A percentile compares a stretch with the other conserved stretches of the same genome.
phyloP scores from a whole-genome alignment of 2,329 filamentous ascomycete species.

The Beauveria sp. region DNA sequence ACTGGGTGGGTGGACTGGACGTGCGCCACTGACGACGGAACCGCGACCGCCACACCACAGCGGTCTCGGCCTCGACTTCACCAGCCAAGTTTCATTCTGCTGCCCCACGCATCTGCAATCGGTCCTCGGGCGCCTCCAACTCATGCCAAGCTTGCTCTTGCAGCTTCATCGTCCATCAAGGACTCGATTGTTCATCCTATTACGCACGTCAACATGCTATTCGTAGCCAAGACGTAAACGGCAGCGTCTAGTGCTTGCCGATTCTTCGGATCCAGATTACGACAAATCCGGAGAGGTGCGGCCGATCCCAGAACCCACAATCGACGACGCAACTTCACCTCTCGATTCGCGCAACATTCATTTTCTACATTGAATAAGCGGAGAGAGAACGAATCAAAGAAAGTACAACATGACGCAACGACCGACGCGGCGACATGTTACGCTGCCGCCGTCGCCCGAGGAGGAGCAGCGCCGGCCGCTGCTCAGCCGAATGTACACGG shows the following conservation, averaged over 20 bases:
- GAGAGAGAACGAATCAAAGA: background rate
- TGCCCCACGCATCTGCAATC: background rate
- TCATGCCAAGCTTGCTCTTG: background rate
- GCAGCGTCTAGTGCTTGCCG: background rate
- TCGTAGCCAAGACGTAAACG: background rate
- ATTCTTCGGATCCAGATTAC: background rate
- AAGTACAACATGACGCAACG: background rate
- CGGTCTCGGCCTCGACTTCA: slow-evolving; percentile 8
- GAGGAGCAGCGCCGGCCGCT: slow-evolving; percentile 30
- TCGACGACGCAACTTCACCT: background rate
- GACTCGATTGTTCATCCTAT: background rate
- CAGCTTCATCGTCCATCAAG: background rate
- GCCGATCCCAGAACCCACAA: background rate
- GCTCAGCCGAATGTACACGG: slow-evolving; percentile 25
- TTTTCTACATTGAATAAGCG: too few relatives aligned
- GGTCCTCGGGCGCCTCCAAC: background rate
- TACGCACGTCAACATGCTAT: background rate
- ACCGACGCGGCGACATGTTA: slow-evolving; percentile 21
- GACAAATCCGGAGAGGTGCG: background rate
- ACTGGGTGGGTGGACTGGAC: background rate
- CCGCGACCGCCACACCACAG: background rate
- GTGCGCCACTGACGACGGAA: background rate
- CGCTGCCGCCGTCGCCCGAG: slow-evolving; percentile 20
- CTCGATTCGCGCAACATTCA: too few relatives aligned
- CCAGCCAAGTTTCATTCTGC: background rate